phyloP scores from a whole-genome alignment of 2,329 filamentous ascomycete genomes.

The Alternaria sp. region DNA sequence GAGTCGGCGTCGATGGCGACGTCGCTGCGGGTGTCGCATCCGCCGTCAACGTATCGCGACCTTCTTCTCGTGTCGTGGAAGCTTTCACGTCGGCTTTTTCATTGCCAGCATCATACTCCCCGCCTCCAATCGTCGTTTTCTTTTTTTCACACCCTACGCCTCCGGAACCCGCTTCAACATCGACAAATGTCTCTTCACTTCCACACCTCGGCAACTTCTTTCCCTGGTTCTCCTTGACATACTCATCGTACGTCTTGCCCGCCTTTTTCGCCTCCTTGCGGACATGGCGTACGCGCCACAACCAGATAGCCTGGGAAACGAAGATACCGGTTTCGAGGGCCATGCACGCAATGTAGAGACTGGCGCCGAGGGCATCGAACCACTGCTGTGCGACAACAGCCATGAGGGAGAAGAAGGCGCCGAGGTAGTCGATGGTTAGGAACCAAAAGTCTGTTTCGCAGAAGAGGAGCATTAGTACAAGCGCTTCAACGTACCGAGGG shows the following conservation, averaged over 20 bases:
- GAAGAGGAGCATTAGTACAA: conserved; percentile 11
- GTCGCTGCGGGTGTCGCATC: background rate
- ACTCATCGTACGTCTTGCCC: conserved; percentile 66
- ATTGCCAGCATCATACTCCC: background rate
- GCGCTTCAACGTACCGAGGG: accelerated
- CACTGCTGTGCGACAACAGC: conserved; percentile 68
- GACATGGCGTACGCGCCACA: conserved; percentile 63
- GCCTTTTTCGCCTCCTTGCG: conserved; percentile 61
- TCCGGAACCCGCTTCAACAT: conserved; percentile 32
- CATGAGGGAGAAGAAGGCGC: conserved; percentile 71
- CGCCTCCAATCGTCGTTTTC: background rate
- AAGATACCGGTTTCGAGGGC: conserved; percentile 69
- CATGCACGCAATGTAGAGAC: conserved; percentile 67
- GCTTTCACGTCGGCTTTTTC: background rate
- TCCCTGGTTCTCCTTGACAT: conserved; percentile 44
- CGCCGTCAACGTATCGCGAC: background rate
- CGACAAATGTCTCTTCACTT: conserved; percentile 37
- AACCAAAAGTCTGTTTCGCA: conserved; percentile 61
- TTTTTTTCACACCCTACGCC: background rate
- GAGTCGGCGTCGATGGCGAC: background rate
- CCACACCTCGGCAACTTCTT: conserved; percentile 35
- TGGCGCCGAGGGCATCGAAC: conserved; percentile 69
- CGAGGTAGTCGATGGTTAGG: conserved; percentile 66
- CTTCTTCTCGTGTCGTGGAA: background rate
- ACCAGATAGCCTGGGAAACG: conserved; percentile 67